A percentile compares a stretch with the other conserved stretches of the same genome.
These are phyloP conservation scores for Coprinellus aureogranulatus DNA, from an alignment of 768 basidiomycete genomes.

Conservation along the genomic window DNA sequence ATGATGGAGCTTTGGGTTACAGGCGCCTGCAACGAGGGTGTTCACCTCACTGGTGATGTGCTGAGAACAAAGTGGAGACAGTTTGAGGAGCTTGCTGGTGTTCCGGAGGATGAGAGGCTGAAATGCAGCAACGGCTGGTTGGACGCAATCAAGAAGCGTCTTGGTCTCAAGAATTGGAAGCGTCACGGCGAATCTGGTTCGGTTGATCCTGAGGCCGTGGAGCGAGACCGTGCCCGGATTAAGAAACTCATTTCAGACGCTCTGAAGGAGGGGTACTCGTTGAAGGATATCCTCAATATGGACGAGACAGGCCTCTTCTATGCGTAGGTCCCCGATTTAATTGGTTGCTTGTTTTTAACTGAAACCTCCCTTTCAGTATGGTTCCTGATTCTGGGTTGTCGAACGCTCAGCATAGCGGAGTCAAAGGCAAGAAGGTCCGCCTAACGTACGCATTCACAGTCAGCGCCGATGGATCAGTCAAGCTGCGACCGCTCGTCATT, in stretches of 20 bases:
- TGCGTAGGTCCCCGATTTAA: slow-evolving; percentile 18
- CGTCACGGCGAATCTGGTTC: slow-evolving; percentile 35
- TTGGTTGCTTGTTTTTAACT: not conserved
- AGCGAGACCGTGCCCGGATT: slow-evolving; percentile 21
- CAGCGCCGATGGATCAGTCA: slow-evolving; percentile 34
- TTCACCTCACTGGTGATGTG: slow-evolving; percentile 23
- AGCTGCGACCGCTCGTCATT: slow-evolving; percentile 28
- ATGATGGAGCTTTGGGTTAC: slow-evolving; percentile 37
- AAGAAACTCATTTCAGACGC: slow-evolving; percentile 21
- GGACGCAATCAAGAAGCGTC: slow-evolving; percentile 19
- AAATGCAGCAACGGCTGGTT: slow-evolving; percentile 36
- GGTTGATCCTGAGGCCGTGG: slow-evolving; percentile 17
- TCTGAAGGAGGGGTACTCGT: slow-evolving; percentile 21
- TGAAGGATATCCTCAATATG: slow-evolving; percentile 20
- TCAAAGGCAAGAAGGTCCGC: slow-evolving; percentile 31
- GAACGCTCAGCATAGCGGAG: slow-evolving; percentile 20
- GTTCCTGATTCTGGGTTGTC: slow-evolving; percentile 30
- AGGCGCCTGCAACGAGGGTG: slow-evolving; percentile 28
- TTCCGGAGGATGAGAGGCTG: slow-evolving; percentile 32
- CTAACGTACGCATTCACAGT: slow-evolving; percentile 31
- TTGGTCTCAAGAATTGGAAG: slow-evolving; percentile 24
- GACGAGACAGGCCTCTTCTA: slow-evolving; percentile 29
- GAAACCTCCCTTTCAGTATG: too few relatives aligned
- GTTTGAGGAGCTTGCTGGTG: slow-evolving; percentile 30
- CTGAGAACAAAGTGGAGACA: slow-evolving; percentile 26